Evolutionary conservation across 169 alveolate genomes (phyloP).

Genomic region (Cryptosporidium xiaoi): DNA sequence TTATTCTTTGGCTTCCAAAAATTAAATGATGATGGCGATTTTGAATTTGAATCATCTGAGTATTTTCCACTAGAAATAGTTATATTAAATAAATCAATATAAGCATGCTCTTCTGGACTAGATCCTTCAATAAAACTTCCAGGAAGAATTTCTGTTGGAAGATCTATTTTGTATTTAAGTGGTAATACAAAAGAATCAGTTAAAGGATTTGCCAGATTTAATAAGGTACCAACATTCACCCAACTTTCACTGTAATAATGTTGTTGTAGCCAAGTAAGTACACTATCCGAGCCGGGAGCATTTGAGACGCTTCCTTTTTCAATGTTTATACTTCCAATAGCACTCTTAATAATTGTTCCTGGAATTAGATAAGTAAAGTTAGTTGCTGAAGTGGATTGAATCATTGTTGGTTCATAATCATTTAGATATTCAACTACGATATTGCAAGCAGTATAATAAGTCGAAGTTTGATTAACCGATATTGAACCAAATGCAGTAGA

Average conservation of each 20-base stretch:
- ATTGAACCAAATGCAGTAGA: slow-evolving; percentile 72
- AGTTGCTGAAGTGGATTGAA: slow-evolving; percentile 64
- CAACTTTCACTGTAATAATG: slow-evolving; percentile 58
- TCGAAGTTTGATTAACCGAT: slow-evolving; percentile 69
- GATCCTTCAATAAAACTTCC: slow-evolving; percentile 20
- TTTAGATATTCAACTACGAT: slow-evolving; percentile 43
- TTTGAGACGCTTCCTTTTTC: slow-evolving; percentile 16
- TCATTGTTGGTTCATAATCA: slow-evolving; percentile 38
- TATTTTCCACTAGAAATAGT: slow-evolving; percentile 42
- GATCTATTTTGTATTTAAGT: slow-evolving; percentile 27
- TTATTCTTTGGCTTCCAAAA: slow-evolving; percentile 36
- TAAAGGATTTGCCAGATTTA: slow-evolving; percentile 52
- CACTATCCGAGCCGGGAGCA: slow-evolving; percentile 39
- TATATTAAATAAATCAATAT: slow-evolving; percentile 44
- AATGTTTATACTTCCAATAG: slow-evolving; percentile 2
- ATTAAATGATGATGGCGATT: neutral
- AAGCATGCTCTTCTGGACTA: slow-evolving; percentile 25
- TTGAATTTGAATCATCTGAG: neutral
- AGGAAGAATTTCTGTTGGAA: slow-evolving; percentile 28
- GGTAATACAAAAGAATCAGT: slow-evolving; percentile 54
- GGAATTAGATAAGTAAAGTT: slow-evolving; percentile 61
- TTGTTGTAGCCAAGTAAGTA: slow-evolving; percentile 61
- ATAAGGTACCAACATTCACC: slow-evolving; percentile 33
- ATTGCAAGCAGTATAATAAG: slow-evolving; percentile 57
- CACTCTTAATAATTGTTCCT: slow-evolving; percentile 21